Conservation (phyloP, 208 protist genomes). For the Crithidia mellificae region DNA sequence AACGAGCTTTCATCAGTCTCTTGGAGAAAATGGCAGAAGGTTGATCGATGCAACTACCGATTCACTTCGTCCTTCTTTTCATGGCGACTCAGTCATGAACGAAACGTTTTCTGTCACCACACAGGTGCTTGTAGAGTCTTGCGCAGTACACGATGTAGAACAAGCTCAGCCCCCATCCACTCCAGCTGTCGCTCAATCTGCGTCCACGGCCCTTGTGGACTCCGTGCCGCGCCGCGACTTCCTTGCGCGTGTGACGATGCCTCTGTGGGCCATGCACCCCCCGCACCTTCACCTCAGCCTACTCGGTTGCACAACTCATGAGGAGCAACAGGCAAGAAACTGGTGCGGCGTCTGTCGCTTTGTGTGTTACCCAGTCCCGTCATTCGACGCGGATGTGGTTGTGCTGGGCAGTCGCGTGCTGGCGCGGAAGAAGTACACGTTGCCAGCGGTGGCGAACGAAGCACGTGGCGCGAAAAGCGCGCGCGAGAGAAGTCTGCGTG, state of each 20-base stretch:
- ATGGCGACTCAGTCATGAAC: no score
- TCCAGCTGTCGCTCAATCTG: neutral
- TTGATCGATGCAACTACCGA: no score
- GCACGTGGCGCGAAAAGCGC: neutral
- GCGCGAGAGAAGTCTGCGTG: neutral
- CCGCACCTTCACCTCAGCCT: constrained; percentile 58
- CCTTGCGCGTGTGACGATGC: constrained; percentile 1
- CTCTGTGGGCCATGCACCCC: constrained; percentile 27
- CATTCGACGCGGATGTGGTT: constrained; percentile 65
- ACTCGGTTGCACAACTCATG: constrained; percentile 49
- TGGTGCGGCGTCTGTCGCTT: constrained; percentile 57
- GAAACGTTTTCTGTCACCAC: neutral
- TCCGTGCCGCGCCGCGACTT: no score
- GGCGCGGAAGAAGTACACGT: constrained; percentile 15
- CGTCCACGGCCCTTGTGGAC: no score
- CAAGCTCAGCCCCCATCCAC: neutral
- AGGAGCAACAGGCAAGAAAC: constrained; percentile 33
- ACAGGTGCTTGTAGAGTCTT: constrained; percentile 32
- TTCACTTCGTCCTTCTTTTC: no score
- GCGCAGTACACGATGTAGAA: neutral
- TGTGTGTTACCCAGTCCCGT: constrained; percentile 54
- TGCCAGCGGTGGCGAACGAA: neutral
- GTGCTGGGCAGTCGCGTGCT: constrained; percentile 62
- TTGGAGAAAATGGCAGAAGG: neutral
- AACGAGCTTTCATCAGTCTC: neutral